Conservation (phyloP, 2,329 filamentous ascomycete genomes). For the Fusarium irregulare region DNA sequence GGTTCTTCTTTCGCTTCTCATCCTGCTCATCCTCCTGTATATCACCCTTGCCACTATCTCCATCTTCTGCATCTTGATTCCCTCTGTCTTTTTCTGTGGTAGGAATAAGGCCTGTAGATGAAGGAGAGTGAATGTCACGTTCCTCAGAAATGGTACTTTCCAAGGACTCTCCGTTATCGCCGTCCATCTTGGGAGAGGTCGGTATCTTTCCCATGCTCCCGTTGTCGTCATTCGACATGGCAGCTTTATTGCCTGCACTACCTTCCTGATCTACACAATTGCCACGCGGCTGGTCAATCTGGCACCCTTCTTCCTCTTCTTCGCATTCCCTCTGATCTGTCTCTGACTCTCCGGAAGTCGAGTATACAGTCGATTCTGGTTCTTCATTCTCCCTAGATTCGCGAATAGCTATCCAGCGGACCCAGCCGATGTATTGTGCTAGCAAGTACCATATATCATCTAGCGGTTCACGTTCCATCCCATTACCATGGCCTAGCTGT, state of each 20-base stretch:
- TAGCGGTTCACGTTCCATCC: background rate
- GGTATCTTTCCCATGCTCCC: too few relatives aligned
- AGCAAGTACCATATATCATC: background rate
- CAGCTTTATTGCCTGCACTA: too few relatives aligned
- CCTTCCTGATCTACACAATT: background rate
- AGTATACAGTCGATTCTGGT: background rate
- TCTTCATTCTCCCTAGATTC: background rate
- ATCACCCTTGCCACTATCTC: background rate
- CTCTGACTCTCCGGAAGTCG: background rate
- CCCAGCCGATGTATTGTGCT: background rate
- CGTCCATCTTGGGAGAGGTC: too few relatives aligned
- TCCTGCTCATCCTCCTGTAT: background rate
- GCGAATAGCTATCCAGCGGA: background rate
- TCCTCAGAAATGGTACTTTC: background rate
- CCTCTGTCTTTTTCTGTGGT: background rate
- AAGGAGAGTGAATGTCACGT: background rate
- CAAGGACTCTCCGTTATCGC: rapidly evolving
- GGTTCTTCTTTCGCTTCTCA: background rate
- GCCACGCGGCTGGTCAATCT: background rate
- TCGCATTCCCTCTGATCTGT: background rate
- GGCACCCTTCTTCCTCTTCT: background rate
- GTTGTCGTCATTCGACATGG: background rate
- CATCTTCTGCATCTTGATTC: background rate
- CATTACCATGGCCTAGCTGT: background rate
- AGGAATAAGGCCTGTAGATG: background rate